Evolutionary conservation across 2,329 filamentous ascomycete species (phyloP), one percentile per base, ranked within the genome.

Genomic region (Penicillium aurantiogriseum): DNA sequence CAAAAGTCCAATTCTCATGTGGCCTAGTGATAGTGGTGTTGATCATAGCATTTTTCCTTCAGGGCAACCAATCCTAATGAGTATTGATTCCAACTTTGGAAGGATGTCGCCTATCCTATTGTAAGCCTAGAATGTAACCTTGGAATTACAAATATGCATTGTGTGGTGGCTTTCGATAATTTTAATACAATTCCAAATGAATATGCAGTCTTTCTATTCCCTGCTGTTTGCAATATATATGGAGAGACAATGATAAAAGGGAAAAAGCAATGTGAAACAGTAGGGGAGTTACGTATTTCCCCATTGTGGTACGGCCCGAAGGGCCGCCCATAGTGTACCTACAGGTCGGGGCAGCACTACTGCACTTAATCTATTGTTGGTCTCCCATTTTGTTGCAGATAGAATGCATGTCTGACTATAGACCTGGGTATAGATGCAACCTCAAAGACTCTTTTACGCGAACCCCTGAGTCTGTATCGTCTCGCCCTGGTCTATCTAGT

Each of bases 231-330:
- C 4, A 51, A 21, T 49, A 36, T 49, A 36, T 19, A 31, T 48
- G 5, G 38, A 35, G 19, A 48, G 13, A 31, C 39, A 48, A 29
- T 35, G 13, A 38, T 19, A 47, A 40, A 5, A 38, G 39, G 17
- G 15, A 44, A 43, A 48, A 59, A 54, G 55, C 35, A 63, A 63
- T 50, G 8, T 61, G 58, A 62, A 47, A 65, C 60, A 44, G 27
- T 44, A 63, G 61, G n/a, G 19, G 44, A 56, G 52, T 52, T 53
- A n/a, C n/a, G n/a, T n/a, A 54, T 63, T 53, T 52, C 59, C 53
- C 55, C 61, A 56, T 58, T 47, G 33, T 60, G 63, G 63, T 40
- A 58, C 61, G 64, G 64, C 58, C 59, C 63, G 61, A 31, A n/a
- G 43, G 53, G 56, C 60, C 55, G 47, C 33, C 45, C 43, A 52